Evolutionary conservation across 371 early-diverging fungal species (phyloP).

Genomic region (Zychaea mexicana): DNA sequence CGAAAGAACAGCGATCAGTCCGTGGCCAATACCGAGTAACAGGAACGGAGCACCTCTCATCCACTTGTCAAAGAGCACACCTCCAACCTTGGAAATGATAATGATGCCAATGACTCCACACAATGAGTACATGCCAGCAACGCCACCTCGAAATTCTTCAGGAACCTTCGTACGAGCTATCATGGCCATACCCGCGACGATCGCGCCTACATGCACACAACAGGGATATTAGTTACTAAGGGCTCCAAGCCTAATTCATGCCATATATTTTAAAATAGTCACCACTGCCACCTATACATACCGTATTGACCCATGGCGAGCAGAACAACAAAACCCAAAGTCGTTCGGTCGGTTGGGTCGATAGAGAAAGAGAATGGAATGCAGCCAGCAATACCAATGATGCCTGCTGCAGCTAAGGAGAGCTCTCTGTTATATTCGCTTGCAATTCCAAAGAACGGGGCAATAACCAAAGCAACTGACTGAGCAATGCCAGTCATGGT

Average conservation of each 20-base stretch:
- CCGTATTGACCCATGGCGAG: slow-evolving; percentile 77
- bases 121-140: slow-evolving; percentile 72
- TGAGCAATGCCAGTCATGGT: slow-evolving; percentile 71
- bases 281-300: slow-evolving; percentile 8
- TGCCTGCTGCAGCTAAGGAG: slow-evolving; percentile 54
- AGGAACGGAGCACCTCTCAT: slow-evolving; percentile 65
- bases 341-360: slow-evolving; percentile 60
- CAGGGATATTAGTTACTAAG: neutral
- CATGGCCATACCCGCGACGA: slow-evolving; percentile 72
- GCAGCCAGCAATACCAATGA: slow-evolving; percentile 62
- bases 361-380: slow-evolving; percentile 59
- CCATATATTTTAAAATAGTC: neutral
- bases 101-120: slow-evolving; percentile 65
- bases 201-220: slow-evolving; percentile 48
- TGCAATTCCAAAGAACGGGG: slow-evolving; percentile 64
- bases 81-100: slow-evolving; percentile 54
- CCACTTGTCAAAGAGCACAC: slow-evolving; percentile 65
- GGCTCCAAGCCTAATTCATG: too few species aligned
- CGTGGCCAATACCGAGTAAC: slow-evolving; percentile 56
- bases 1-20: slow-evolving; percentile 22
- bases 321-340: slow-evolving; percentile 54
- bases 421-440: slow-evolving; percentile 48
- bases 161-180: slow-evolving; percentile 57
- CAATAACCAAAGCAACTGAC: slow-evolving; percentile 68
- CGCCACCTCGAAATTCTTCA: slow-evolving; percentile 58